Evolutionary conservation across 2,329 filamentous ascomycete species (phyloP), one percentile per base, ranked within the genome.

Genomic region (Neonectria neomacrospora): DNA sequence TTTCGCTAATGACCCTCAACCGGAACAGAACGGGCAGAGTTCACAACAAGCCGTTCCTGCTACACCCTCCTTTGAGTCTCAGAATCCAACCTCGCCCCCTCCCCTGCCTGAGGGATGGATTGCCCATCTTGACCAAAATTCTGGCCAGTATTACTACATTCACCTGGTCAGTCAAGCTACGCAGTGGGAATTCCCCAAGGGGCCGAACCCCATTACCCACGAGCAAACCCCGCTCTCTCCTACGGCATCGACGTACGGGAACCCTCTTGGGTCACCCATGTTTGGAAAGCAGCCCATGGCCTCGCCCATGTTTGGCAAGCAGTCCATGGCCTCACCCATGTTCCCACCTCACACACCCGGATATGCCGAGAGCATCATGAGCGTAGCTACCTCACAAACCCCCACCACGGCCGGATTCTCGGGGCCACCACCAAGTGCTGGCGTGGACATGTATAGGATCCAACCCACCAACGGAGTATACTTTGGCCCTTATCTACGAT

Each of bases 111-210:
- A 99, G 80, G 96, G 96, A 34, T 99, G 96, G 96, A 98, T 99
- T 74, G 93, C 96, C 20, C 96, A 98, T 77, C 85, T 98, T 5
- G 96, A 99, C 76, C 92, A 93, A 69, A 97, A 92, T 75, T 98
- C 95, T 2, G 96, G 96, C 1, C 95, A 98, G 75, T 99, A 98
- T 79, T 99, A 99, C 78, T 99, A 99, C 75, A 99, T 99, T 63
- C 96, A 99, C 77, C 85, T 99, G 30, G 92, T 94, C 1, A 94
- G 93, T 0, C 96, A 98, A 76, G 93, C 94, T 3, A 99, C 96
- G 1, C 96, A 99, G 76, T 99, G 96, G 96, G 96, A 99, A 74
- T 98, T 98, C 70, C 96, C 96, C 28, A 98, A 97, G 80, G 95
- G 95, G 0, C 94, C 94, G 0, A 97, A 93, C 23, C 95, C 95